phyloP scores from a whole-genome alignment of 768 basidiomycete species.

The Leccinellum luteum region DNA sequence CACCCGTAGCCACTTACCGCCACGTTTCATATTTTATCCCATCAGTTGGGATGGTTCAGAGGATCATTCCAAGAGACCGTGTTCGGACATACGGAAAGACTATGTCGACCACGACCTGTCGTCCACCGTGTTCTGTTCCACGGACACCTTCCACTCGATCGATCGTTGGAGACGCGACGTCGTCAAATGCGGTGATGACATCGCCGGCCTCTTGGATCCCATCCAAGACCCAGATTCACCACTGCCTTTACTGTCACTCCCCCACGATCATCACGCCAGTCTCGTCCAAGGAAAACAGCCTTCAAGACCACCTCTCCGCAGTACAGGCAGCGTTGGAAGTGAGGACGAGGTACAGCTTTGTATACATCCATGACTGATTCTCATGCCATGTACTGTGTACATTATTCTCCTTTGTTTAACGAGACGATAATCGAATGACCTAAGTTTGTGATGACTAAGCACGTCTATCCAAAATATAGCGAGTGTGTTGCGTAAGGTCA shows the following conservation, averaged over 20 bases:
- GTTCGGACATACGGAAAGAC: neutral
- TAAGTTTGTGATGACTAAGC: slow-evolving; percentile 22
- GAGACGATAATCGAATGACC: too few relatives aligned
- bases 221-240: slow-evolving; percentile 14
- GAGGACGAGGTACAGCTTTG: slow-evolving; percentile 15
- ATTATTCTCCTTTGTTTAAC: too few relatives aligned
- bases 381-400: too few relatives aligned
- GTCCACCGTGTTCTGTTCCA: slow-evolving; percentile 17
- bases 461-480: neutral
- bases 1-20: slow-evolving; percentile 13
- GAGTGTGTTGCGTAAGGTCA: neutral
- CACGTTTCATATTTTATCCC: slow-evolving; percentile 27
- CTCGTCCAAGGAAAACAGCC: neutral
- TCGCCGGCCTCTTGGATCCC: slow-evolving; percentile 14
- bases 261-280: neutral
- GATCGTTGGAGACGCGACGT: slow-evolving; percentile 24
- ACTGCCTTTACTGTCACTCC: slow-evolving; percentile 11
- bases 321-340: neutral
- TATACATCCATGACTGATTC: slow-evolving; percentile 9
- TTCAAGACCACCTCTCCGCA: neutral
- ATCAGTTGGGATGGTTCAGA: slow-evolving; percentile 25
- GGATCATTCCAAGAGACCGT: slow-evolving; percentile 7
- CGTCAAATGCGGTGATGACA: slow-evolving; percentile 1
- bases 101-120: slow-evolving; percentile 34
- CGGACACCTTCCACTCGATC: slow-evolving; percentile 23